phyloP scores from a whole-genome alignment of 441 rosid species.

The Populus hybrid region DNA sequence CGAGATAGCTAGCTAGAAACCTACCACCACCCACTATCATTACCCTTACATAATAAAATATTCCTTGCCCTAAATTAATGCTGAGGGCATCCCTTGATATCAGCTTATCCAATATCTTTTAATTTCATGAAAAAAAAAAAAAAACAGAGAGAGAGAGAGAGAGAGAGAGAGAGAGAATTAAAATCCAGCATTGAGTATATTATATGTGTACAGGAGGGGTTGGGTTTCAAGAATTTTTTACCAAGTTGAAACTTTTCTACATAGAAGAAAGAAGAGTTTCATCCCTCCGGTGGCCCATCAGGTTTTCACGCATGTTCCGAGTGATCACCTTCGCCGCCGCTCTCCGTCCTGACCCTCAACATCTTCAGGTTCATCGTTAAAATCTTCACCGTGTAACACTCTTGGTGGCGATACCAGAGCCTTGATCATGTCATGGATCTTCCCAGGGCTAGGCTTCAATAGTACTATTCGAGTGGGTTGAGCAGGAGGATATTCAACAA shows the following conservation, averaged over 20 bases:
- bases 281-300: slow-evolving; percentile 59
- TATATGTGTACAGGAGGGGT: too few relatives aligned
- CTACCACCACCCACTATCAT: neutral
- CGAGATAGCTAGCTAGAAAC: neutral
- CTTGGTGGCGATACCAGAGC: slow-evolving; percentile 42
- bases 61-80: neutral
- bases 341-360: slow-evolving; percentile 44
- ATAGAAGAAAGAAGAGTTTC: slow-evolving; percentile 75
- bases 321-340: slow-evolving; percentile 62
- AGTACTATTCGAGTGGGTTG: slow-evolving; percentile 87
- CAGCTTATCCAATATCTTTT: neutral
- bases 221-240: too few relatives aligned
- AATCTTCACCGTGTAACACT: slow-evolving; percentile 30
- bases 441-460: slow-evolving; percentile 82
- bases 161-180: neutral
- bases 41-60: too few relatives aligned
- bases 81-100: neutral
- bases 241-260: slow-evolving; percentile 15
- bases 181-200: too few relatives aligned
- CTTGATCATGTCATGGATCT: slow-evolving; percentile 38
- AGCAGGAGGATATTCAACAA: slow-evolving; percentile 46
- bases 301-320: slow-evolving; percentile 42
- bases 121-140: neutral
- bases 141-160: neutral
- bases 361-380: slow-evolving; percentile 48